Conservation (phyloP, 371 early-diverging fungal genomes). For the Zopfochytrium polystomum region DNA sequence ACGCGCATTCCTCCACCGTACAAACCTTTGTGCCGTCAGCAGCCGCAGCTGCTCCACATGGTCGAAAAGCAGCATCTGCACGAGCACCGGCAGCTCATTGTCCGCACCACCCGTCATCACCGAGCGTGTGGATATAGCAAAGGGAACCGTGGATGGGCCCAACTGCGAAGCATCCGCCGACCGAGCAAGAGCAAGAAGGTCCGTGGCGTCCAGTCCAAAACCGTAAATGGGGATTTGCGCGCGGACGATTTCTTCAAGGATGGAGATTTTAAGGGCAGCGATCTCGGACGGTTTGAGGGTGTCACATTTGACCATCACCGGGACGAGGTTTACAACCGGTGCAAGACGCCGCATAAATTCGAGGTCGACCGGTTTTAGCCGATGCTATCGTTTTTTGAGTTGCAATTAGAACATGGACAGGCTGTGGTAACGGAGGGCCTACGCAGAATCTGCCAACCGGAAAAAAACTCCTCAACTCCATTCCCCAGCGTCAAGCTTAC, state of each 20-base stretch:
- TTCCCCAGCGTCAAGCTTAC: too few relatives aligned
- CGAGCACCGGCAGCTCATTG: slow-evolving; percentile 36
- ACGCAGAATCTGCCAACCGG: too few relatives aligned
- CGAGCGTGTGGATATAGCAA: slow-evolving; percentile 15
- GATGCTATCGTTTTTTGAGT: too few relatives aligned
- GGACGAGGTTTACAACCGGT: slow-evolving; percentile 56
- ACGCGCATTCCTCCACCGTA: too few relatives aligned
- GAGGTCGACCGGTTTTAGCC: slow-evolving; percentile 66
- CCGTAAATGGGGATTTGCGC: slow-evolving; percentile 46
- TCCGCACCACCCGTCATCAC: too few relatives aligned
- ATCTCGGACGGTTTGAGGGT: slow-evolving; percentile 61
- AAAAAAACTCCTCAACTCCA: too few relatives aligned
- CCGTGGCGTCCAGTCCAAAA: slow-evolving; percentile 33
- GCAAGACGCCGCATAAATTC: slow-evolving; percentile 56
- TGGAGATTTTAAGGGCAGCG: slow-evolving; percentile 48
- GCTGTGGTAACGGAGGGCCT: too few relatives aligned
- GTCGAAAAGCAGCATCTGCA: slow-evolving; percentile 42
- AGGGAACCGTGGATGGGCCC: slow-evolving; percentile 31
- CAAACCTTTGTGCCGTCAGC: slow-evolving; percentile 55
- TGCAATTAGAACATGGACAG: too few relatives aligned
- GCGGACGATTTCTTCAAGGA: slow-evolving; percentile 49
- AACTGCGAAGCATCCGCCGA: slow-evolving; percentile 24
- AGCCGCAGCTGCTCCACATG: slow-evolving; percentile 51
- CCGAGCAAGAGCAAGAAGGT: too few relatives aligned
- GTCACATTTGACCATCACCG: slow-evolving; percentile 66